These are phyloP conservation scores for Vaccinium corymbosum DNA, from an alignment of 148 eudicot species.

Conservation along the genomic window DNA sequence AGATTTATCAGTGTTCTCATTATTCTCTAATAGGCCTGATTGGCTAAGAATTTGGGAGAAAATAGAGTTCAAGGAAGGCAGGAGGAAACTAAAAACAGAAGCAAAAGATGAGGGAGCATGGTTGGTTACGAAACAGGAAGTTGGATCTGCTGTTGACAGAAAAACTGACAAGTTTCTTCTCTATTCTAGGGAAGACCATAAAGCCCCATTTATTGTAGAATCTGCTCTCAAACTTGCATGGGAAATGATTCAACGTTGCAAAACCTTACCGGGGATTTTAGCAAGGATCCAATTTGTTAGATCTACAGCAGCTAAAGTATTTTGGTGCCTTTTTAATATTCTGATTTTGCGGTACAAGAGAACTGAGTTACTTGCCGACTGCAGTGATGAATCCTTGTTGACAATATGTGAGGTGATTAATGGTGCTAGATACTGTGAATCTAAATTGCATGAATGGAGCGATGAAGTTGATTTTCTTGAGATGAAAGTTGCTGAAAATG, in stretches of 20 bases:
- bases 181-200: slow-evolving; percentile 40
- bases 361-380: slow-evolving; percentile 22
- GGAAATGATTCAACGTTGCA: slow-evolving; percentile 48
- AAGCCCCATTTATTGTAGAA: slow-evolving; percentile 47
- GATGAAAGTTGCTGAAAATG: slow-evolving; percentile 39
- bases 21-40: slow-evolving; percentile 45
- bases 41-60: slow-evolving; percentile 54
- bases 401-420: slow-evolving; percentile 40
- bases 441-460: slow-evolving; percentile 44
- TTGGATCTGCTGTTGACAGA: slow-evolving; percentile 14
- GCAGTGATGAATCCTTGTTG: slow-evolving; percentile 24
- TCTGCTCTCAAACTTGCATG: slow-evolving; percentile 40
- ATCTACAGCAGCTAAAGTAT: slow-evolving; percentile 32
- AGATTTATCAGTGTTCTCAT: slow-evolving; percentile 35
- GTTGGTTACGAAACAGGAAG: slow-evolving; percentile 23
- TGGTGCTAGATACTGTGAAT: slow-evolving; percentile 43
- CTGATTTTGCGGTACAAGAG: slow-evolving; percentile 30
- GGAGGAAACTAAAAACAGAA: slow-evolving; percentile 44
- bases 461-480: slow-evolving; percentile 46
- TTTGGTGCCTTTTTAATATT: slow-evolving; percentile 36
- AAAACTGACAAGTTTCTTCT: slow-evolving; percentile 30
- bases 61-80: slow-evolving; percentile 49
- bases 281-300: slow-evolving; percentile 36
- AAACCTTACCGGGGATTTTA: slow-evolving; percentile 35
- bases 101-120: slow-evolving; percentile 38